phyloP scores from a whole-genome alignment of 352 stramenopile genomes.

The Albugo laibachii region DNA sequence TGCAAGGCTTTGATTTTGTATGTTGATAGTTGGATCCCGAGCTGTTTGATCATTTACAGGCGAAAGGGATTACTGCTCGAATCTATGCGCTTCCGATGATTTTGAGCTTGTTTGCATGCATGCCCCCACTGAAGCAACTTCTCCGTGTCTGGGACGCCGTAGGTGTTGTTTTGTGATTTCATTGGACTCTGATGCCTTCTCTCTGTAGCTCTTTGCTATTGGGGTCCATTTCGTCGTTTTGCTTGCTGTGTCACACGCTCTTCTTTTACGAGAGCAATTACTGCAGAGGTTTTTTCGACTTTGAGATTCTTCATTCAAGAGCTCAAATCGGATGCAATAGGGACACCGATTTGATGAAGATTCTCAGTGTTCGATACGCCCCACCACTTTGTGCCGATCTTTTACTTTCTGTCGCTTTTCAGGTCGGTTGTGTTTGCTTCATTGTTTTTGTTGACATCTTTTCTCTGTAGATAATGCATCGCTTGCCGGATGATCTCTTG shows the following conservation, averaged over 20 bases:
- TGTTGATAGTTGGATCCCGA: slow-evolving; percentile 45
- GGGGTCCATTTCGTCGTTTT: slow-evolving; percentile 84
- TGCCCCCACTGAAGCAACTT: slow-evolving; percentile 72
- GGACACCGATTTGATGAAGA: slow-evolving; percentile 79
- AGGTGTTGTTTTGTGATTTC: slow-evolving; percentile 3
- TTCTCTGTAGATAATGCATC: slow-evolving; percentile 40
- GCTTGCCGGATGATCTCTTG: slow-evolving; percentile 65
- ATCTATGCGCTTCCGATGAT: slow-evolving; percentile 81
- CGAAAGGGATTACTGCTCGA: slow-evolving; percentile 45
- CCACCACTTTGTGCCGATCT: slow-evolving; percentile 64
- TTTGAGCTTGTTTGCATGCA: slow-evolving; percentile 80
- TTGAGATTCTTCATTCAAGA: neutral
- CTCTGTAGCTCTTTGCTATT: slow-evolving; percentile 67
- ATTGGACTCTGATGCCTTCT: neutral
- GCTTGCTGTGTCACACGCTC: slow-evolving; percentile 72
- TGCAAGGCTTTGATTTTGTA: neutral
- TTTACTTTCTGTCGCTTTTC: slow-evolving; percentile 66
- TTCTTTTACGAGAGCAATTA: slow-evolving; percentile 69
- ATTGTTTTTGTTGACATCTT: neutral
- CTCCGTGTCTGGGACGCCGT: slow-evolving; percentile 84
- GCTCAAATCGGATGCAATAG: slow-evolving; percentile 8
- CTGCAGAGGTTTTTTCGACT: slow-evolving; percentile 26
- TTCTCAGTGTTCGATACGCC: slow-evolving; percentile 63
- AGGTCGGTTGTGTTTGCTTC: slow-evolving; percentile 12
- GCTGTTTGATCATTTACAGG: slow-evolving; percentile 58